Percentiles rank a stretch among this genome's conserved stretches.
Conservation (phyloP, 257 asterid species). For the Ocimum tenuiflorum region DNA sequence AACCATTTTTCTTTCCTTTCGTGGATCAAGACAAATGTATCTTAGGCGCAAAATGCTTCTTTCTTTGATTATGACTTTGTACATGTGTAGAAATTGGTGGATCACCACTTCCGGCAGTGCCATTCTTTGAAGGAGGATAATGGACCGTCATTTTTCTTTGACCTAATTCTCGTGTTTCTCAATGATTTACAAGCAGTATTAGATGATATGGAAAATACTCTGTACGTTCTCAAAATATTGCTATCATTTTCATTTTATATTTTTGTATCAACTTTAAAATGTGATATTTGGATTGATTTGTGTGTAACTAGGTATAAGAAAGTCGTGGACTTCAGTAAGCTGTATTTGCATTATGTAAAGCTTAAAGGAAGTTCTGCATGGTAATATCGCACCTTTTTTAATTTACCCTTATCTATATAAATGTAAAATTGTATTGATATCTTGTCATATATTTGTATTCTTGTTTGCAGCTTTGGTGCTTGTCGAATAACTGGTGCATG, state of each 20-base stretch:
- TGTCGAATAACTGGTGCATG: constrained; percentile 23
- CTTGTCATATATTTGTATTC: background rate
- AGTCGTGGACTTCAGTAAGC: constrained; percentile 25
- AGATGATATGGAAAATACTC: constrained; percentile 7
- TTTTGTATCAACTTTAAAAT: background rate
- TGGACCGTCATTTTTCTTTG: constrained; percentile 31
- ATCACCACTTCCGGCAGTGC: constrained; percentile 27
- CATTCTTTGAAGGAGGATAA: constrained; percentile 29
- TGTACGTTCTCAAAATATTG: constrained; percentile 26
- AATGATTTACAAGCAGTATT: constrained; percentile 13
- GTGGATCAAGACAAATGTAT: too few species aligned
- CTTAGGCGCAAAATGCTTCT: too few species aligned
- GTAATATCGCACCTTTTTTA: constrained; percentile 14
- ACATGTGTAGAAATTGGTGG: constrained; percentile 39
- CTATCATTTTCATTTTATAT: background rate
- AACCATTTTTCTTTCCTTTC: too few species aligned
- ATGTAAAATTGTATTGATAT: background rate
- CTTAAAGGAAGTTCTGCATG: constrained; percentile 51
- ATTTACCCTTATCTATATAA: background rate
- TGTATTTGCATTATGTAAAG: constrained; percentile 28
- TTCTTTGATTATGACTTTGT: too few species aligned
- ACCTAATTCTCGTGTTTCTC: constrained; percentile 26
- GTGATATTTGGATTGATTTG: background rate
- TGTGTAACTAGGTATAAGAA: constrained; percentile 25
- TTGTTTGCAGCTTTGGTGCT: constrained; percentile 40